Base-by-base conservation (phyloP, 768 basidiomycete species). In the Paxillus rubicundulus region DNA sequence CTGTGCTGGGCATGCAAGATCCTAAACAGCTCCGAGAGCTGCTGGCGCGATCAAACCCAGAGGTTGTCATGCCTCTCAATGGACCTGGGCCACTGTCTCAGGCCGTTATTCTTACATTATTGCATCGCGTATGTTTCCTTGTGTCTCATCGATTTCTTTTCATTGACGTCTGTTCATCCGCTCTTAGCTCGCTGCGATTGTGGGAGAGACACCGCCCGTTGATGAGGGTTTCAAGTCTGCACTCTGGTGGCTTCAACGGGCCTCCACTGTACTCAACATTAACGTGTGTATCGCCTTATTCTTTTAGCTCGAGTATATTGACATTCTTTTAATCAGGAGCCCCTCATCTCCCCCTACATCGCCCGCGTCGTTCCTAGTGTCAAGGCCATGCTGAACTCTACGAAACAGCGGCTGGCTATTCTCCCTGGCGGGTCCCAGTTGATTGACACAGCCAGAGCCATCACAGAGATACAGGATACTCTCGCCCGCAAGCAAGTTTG, bases 241-340 rank as follows among this genome's bases (percentile, higher is more conserved):
- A 7, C 72, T 92, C 51, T 92, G 91, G 89, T 93, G 90, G 90
- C 72, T 93, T 58, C 88, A 92, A 64, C 84, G 90, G 50, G 77
- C 87, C 34, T 75, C 87, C 7, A 74, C 79, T 13, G 76, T 85
- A 30, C 78, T 92, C 57, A 87, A 86, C 63, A 84, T 89, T 46
- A 85, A 84, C 61, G 87, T 87, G 65, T 24, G 78, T 73, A 5
- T 21, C 24, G 43, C 40, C 50, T 39, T 9, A 46, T 17, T 32
- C 45, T 13, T 44, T 33, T 8, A 53, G 24, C 1, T 36, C 44
- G 30, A 38, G 9, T 5, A 14, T 42, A 43, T 50, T 14, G 40
- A 44, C 5, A 9, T 18, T 7, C 17, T 10, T 13, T 53, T 34
- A 44, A 33, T 34, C 47, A 88, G 86, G 88, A 92, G 68, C 87